A percentile compares a stretch with the other conserved stretches of the same genome.
Conservation (phyloP, 179 eudicot species). For the Silene coronaria region DNA sequence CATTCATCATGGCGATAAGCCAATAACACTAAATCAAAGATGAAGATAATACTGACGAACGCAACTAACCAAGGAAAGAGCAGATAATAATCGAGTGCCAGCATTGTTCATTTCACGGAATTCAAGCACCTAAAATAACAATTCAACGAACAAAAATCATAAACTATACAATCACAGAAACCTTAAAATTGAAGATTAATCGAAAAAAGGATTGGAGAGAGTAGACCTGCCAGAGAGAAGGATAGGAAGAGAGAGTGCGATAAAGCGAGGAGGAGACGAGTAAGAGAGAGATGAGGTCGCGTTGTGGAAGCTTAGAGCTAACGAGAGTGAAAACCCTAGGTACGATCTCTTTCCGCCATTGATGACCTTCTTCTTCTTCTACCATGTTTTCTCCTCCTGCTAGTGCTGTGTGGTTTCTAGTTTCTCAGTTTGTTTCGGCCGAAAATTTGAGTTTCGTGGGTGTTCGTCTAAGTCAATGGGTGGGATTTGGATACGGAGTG, state of each 20-base stretch:
- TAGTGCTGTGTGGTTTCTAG: no score
- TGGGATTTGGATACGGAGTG: no score
- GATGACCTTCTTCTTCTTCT: slow-evolving; percentile 18
- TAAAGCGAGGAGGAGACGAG: slow-evolving; percentile 55
- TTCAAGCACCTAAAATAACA: slow-evolving; percentile 56
- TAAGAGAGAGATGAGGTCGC: slow-evolving; percentile 62
- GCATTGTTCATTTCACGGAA: slow-evolving; percentile 69
- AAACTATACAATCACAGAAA: background rate
- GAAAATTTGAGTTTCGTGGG: background rate
- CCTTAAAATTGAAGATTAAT: slow-evolving; percentile 3
- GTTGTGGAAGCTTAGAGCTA: slow-evolving; percentile 56
- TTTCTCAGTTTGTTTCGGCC: no score
- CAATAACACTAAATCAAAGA: background rate
- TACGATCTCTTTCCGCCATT: slow-evolving; percentile 59
- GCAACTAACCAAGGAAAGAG: slow-evolving; percentile 70
- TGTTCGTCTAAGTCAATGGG: no score
- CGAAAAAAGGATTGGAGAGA: background rate
- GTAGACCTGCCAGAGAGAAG: slow-evolving; percentile 73
- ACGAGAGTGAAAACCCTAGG: slow-evolving; percentile 64
- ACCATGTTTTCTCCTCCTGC: background rate
- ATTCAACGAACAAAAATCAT: background rate
- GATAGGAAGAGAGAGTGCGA: slow-evolving; percentile 58
- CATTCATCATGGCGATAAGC: background rate
- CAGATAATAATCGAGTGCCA: slow-evolving; percentile 67
- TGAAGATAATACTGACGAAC: background rate